A percentile compares a stretch with the other conserved stretches of the same genome.
These are phyloP conservation scores for Kurtzmaniella quercitrusa DNA, from an alignment of 1,139 yeast species.

Conservation along the genomic window DNA sequence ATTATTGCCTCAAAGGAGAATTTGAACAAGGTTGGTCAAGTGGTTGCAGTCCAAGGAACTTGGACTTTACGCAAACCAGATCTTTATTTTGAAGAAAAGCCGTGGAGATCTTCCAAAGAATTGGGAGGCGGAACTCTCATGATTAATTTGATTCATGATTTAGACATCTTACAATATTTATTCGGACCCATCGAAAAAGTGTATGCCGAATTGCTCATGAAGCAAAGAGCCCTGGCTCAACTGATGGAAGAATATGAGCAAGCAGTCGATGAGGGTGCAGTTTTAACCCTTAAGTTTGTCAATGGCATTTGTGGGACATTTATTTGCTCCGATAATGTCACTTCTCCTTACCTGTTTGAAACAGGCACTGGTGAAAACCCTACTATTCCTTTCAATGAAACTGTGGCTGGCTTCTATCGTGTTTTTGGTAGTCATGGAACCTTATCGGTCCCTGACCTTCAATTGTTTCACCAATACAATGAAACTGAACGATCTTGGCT, in stretches of 20 bases:
- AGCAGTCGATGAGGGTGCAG: conserved; percentile 43
- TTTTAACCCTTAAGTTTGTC: conserved; percentile 32
- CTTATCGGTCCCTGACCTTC: conserved; percentile 39
- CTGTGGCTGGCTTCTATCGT: conserved; percentile 34
- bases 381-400: conserved; percentile 30
- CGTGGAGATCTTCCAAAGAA: conserved; percentile 35
- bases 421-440: conserved; percentile 41
- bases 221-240: conserved; percentile 21
- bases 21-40: conserved; percentile 25
- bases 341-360: conserved; percentile 41
- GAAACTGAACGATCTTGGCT: conserved; percentile 27
- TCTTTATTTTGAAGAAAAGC: conserved; percentile 31
- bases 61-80: conserved; percentile 39
- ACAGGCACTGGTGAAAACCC: conserved; percentile 44
- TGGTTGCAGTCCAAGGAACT: conserved; percentile 38
- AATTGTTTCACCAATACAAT: conserved; percentile 28
- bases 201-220: conserved; percentile 34
- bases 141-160: conserved; percentile 40
- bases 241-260: conserved; percentile 13
- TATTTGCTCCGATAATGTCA: conserved; percentile 39
- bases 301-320: conserved; percentile 41
- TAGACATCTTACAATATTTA: conserved; percentile 38
- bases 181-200: conserved; percentile 38
- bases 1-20: conserved; percentile 32
- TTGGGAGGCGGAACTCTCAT: conserved; percentile 39